Conservation (phyloP, 2,329 filamentous ascomycete genomes). For the Verticillium zaregamsianum region DNA sequence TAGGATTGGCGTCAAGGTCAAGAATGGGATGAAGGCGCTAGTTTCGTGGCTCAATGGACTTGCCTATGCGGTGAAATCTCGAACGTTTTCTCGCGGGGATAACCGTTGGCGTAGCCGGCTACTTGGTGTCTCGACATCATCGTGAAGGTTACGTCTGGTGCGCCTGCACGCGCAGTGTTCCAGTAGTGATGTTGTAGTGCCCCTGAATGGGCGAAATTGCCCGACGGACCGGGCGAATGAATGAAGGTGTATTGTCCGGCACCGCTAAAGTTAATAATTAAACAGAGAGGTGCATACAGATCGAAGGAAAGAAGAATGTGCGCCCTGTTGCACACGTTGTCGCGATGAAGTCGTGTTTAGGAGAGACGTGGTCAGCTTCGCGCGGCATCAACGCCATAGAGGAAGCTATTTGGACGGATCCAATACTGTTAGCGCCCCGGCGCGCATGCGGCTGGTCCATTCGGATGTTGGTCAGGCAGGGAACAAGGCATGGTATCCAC, state of each 20-base stretch:
- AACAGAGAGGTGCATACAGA: not conserved
- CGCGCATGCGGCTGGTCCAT: too few relatives aligned
- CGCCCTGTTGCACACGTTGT: not conserved
- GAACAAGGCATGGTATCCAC: too few relatives aligned
- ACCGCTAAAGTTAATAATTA: not conserved
- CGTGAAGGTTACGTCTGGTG: conserved; percentile 37
- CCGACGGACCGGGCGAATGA: not conserved
- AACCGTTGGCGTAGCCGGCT: conserved; percentile 77
- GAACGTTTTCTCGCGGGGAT: conserved; percentile 72
- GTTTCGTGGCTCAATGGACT: conserved; percentile 15
- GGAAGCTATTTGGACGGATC: not conserved
- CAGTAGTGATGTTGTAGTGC: not conserved
- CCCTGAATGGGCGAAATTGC: not conserved
- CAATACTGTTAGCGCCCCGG: not conserved
- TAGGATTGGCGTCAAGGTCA: not conserved
- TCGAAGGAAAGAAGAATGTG: not conserved
- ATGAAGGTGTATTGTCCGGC: not conserved
- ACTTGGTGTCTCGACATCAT: conserved; percentile 83
- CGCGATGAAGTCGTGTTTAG: not conserved
- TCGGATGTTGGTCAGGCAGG: too few relatives aligned
- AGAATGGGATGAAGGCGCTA: not conserved
- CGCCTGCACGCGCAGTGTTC: conserved; percentile 4
- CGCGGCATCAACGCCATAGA: not conserved
- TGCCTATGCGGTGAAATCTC: conserved; percentile 89
- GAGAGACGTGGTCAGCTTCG: not conserved